phyloP scores from a whole-genome alignment of 768 basidiomycete genomes.

The Collybiopsis luxurians region DNA sequence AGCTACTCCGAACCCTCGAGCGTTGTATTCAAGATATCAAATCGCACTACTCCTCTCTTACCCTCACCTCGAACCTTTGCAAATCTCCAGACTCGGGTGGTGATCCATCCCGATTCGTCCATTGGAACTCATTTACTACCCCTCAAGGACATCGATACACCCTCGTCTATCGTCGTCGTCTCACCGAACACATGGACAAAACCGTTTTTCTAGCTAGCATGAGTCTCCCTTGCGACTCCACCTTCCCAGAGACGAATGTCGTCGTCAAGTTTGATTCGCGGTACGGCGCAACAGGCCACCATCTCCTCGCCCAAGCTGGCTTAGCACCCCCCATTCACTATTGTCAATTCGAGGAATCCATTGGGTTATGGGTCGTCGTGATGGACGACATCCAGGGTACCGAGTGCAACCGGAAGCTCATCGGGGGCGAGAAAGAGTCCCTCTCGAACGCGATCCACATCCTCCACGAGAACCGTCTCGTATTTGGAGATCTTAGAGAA shows the following conservation, averaged over 20 bases:
- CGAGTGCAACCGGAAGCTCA: neutral
- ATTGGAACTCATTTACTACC: neutral
- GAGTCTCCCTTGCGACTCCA: too few species aligned
- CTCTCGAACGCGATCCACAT: constrained; percentile 5
- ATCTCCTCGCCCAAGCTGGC: neutral
- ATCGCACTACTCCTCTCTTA: too few species aligned
- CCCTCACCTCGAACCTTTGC: too few species aligned
- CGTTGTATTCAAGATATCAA: too few species aligned
- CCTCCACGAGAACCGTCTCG: constrained; percentile 14
- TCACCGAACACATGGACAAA: neutral
- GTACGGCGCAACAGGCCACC: neutral
- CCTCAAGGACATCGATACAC: neutral
- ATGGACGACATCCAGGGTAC: neutral
- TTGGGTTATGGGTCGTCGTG: constrained; percentile 4
- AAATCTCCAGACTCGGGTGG: too few species aligned
- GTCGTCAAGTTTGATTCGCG: neutral
- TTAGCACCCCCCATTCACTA: neutral
- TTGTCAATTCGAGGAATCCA: neutral
- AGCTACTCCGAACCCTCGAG: neutral
- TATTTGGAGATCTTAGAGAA: constrained; percentile 19
- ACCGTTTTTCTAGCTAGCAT: neutral
- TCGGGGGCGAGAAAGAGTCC: neutral
- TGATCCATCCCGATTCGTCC: neutral
- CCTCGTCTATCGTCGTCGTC: neutral
- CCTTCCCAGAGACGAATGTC: neutral